Percentiles rank a stretch among this genome's conserved stretches.
These are phyloP conservation scores for Cytospora paraplurivora DNA, from an alignment of 2,329 filamentous ascomycete genomes.

Conservation along the genomic window DNA sequence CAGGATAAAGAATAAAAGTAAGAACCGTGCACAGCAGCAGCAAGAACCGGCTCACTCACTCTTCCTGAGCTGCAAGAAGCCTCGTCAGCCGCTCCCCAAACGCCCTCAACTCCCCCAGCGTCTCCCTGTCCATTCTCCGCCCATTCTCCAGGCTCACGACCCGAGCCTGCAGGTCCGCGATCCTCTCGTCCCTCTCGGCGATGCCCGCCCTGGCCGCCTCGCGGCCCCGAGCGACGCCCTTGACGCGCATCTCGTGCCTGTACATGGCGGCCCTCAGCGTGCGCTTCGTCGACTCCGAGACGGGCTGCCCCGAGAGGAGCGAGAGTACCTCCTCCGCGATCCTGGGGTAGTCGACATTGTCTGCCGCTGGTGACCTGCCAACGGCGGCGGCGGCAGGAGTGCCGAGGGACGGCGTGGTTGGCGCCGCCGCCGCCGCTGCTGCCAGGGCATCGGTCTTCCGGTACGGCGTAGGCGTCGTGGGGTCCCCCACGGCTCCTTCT, in stretches of 20 bases:
- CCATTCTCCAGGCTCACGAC: constrained; percentile 44
- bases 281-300: constrained; percentile 42
- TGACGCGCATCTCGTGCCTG: constrained; percentile 58
- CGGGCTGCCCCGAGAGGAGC: constrained; percentile 47
- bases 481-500: not conserved
- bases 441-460: constrained; percentile 22
- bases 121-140: constrained; percentile 24
- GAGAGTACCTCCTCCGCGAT: constrained; percentile 52
- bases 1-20: not conserved
- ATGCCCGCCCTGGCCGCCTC: constrained; percentile 66
- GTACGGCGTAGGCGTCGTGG: constrained; percentile 24
- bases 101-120: constrained; percentile 25
- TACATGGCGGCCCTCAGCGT: constrained; percentile 51
- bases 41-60: not conserved
- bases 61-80: constrained; percentile 14
- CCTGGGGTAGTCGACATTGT: constrained; percentile 35
- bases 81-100: constrained; percentile 13
- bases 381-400: not conserved
- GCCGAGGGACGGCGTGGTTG: not conserved
- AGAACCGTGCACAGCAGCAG: not conserved
- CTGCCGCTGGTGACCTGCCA: constrained; percentile 4
- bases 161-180: constrained; percentile 41
- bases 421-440: constrained; percentile 23
- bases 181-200: constrained; percentile 60
- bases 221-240: constrained; percentile 64